Evolutionary conservation across 75 land plant species (phyloP).

Genomic region (Picea sitchensis): DNA sequence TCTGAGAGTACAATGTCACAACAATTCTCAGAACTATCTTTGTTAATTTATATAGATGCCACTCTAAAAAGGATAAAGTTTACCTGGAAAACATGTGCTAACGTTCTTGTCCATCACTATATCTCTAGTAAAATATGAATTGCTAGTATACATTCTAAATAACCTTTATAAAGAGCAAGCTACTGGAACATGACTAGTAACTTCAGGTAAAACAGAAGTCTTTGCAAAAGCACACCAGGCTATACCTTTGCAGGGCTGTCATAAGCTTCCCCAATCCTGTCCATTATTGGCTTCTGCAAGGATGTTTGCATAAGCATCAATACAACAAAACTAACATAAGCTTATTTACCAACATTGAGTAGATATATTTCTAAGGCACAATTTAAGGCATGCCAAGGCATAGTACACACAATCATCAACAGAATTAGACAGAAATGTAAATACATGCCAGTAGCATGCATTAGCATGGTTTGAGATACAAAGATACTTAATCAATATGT

Average conservation of each 20-base stretch:
- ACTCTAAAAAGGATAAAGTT: background rate
- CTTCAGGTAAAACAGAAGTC: background rate
- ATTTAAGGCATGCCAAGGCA: too few species aligned
- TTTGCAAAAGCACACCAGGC: background rate
- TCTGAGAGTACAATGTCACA: background rate
- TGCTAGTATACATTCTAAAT: background rate
- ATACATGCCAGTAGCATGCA: too few species aligned
- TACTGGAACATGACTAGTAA: background rate
- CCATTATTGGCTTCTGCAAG: constrained; percentile 92
- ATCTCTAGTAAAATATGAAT: background rate
- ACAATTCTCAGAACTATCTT: background rate
- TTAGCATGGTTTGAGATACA: too few species aligned
- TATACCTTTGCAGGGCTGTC: constrained; percentile 76
- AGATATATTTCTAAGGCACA: too few species aligned
- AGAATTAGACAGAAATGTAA: too few species aligned
- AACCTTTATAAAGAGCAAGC: background rate
- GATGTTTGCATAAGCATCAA: background rate
- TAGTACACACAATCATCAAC: too few species aligned
- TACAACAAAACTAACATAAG: background rate
- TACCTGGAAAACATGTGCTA: background rate
- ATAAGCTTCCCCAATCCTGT: constrained; percentile 87
- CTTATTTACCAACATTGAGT: too few species aligned
- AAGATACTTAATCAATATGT: too few species aligned
- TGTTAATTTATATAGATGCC: background rate
- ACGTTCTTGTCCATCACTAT: background rate